Evolutionary conservation across 805 yeast species (phyloP).

Genomic region (Wickerhamiella spandovensis): DNA sequence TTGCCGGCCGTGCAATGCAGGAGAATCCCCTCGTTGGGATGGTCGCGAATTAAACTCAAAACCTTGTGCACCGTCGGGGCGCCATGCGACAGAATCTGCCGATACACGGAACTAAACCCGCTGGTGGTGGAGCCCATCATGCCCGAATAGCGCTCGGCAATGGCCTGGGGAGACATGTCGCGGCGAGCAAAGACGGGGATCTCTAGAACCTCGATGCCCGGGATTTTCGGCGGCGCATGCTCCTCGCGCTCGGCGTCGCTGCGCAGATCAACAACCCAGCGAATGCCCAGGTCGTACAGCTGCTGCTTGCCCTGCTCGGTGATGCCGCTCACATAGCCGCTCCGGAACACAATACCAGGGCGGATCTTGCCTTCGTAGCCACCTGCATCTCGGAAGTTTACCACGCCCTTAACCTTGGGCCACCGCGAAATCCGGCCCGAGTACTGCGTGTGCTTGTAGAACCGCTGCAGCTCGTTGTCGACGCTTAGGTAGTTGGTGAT

Average conservation of each 20-base stretch:
- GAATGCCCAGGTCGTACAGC: conserved; percentile 34
- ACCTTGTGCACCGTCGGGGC: conserved; percentile 34
- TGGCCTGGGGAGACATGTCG: conserved; percentile 51
- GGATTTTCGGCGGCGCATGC: conserved; percentile 33
- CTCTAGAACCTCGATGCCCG: conserved; percentile 37
- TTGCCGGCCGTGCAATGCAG: conserved; percentile 81
- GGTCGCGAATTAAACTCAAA: conserved; percentile 42
- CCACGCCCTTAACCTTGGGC: conserved; percentile 51
- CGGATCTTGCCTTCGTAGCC: conserved; percentile 45
- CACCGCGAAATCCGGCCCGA: conserved; percentile 40
- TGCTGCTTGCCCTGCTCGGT: conserved; percentile 36
- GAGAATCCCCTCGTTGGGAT: conserved; percentile 37
- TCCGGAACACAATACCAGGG: conserved; percentile 44
- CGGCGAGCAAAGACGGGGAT: conserved; percentile 42
- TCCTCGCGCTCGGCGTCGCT: conserved; percentile 37
- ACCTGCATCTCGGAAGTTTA: conserved; percentile 69
- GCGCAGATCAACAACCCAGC: conserved; percentile 53
- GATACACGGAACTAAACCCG: conserved; percentile 44
- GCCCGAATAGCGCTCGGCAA: conserved; percentile 31
- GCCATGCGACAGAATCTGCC: conserved; percentile 42
- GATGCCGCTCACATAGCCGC: conserved; percentile 45
- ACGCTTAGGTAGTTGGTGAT: conserved; percentile 36
- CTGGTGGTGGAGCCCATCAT: conserved; percentile 37
- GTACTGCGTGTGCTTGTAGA: conserved; percentile 26
- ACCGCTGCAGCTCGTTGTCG: conserved; percentile 40